A percentile compares a stretch with the other conserved stretches of the same genome.
These are phyloP conservation scores for Paecilomyces dactylethromorphus DNA, from an alignment of 2,329 filamentous ascomycete genomes.

Conservation along the genomic window DNA sequence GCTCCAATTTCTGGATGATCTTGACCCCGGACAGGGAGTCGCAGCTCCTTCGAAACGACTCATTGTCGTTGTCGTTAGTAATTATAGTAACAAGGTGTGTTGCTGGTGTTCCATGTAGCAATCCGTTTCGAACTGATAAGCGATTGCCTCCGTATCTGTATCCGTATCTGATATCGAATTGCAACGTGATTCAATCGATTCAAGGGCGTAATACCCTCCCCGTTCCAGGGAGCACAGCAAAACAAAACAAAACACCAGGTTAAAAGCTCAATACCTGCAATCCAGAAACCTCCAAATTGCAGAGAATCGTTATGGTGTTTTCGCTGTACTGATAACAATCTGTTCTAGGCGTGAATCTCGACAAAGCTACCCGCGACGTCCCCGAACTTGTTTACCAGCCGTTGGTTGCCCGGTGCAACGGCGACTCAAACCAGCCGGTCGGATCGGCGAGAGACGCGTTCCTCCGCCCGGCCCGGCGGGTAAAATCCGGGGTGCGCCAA, in stretches of 20 bases:
- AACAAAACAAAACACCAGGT: background rate
- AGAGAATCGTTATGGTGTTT: background rate
- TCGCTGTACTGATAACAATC: background rate
- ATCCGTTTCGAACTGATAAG: too few relatives aligned
- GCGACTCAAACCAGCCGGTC: background rate
- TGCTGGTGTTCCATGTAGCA: background rate
- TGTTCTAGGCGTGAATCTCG: background rate
- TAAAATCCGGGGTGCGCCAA: background rate
- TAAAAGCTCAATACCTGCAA: background rate
- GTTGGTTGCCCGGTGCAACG: background rate
- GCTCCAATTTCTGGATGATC: constrained; percentile 12
- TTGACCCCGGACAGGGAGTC: constrained; percentile 28
- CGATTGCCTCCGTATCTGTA: too few relatives aligned
- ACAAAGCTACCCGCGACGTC: background rate
- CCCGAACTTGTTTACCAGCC: background rate
- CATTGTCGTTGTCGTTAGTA: constrained; percentile 12
- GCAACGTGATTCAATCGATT: background rate
- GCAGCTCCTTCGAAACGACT: constrained; percentile 17
- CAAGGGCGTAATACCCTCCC: background rate
- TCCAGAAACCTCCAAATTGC: background rate
- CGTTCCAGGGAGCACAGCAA: background rate
- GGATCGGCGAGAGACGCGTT: background rate
- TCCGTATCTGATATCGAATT: background rate
- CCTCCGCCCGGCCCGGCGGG: background rate
- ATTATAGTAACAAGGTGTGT: background rate